A percentile compares a stretch with the other conserved stretches of the same genome.
phyloP scores from a whole-genome alignment of 2,329 filamentous ascomycete genomes.

The Claviceps arundinis region DNA sequence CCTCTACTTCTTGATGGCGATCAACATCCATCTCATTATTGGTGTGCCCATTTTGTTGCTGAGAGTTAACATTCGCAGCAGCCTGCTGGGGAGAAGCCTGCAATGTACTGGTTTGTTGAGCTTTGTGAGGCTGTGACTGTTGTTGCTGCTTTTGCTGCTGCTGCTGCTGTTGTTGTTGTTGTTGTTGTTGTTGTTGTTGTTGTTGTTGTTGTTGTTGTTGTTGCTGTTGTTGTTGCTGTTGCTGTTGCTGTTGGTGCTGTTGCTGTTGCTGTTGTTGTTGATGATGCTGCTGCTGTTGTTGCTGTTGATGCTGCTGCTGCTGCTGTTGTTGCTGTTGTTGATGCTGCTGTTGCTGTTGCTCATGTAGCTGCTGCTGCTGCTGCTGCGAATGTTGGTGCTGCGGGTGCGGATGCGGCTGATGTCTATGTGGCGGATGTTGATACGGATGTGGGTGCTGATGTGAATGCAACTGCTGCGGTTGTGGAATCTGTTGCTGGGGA shows the following conservation, averaged over 20 bases:
- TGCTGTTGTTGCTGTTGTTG: conserved; percentile 13
- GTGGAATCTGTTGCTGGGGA: conserved; percentile 13
- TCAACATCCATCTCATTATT: conserved; percentile 42
- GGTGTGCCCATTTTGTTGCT: conserved; percentile 28
- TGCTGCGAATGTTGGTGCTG: conserved; percentile 1
- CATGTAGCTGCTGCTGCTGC: conserved; percentile 16
- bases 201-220: conserved; percentile 16
- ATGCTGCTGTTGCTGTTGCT: conserved; percentile 16
- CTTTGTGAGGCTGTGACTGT: conserved; percentile 15
- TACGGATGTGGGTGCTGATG: conserved; percentile 14
- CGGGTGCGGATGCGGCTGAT: not conserved
- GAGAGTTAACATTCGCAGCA: conserved; percentile 20
- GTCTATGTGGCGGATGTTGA: conserved; percentile 18
- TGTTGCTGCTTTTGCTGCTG: conserved; percentile 14
- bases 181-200: conserved; percentile 14
- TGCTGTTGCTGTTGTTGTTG: conserved; percentile 4
- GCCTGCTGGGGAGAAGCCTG: conserved; percentile 19
- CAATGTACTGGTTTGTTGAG: conserved; percentile 20
- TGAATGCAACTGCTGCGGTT: conserved; percentile 4
- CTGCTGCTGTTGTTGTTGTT: not conserved
- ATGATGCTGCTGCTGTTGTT: conserved; percentile 15
- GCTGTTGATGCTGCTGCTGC: conserved; percentile 11
- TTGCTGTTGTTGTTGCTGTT: conserved; percentile 8
- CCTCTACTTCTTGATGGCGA: conserved; percentile 33
- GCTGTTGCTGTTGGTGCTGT: conserved; percentile 13